These are phyloP conservation scores for Lanzia echinophila DNA, from an alignment of 2,329 filamentous ascomycete genomes.

Conservation along the genomic window DNA sequence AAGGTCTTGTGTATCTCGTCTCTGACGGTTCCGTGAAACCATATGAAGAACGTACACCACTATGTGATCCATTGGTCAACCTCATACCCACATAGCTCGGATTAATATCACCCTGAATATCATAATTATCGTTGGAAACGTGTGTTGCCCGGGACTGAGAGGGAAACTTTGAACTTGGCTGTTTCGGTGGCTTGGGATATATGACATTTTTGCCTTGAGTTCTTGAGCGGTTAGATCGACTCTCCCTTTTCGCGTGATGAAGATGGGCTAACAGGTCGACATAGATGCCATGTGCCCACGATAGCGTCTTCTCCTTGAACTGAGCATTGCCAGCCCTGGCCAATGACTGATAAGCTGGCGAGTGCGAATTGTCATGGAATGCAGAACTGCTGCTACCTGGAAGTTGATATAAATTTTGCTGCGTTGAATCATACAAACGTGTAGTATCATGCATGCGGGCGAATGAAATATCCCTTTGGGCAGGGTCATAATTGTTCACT, in stretches of 20 bases:
- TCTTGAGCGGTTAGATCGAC: constrained; percentile 30
- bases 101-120: background rate
- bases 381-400: constrained; percentile 1
- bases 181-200: constrained; percentile 42
- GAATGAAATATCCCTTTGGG: constrained; percentile 2
- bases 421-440: constrained; percentile 5
- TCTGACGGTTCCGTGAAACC: constrained; percentile 9
- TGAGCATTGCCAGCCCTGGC: constrained; percentile 32
- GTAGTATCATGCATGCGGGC: background rate
- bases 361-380: constrained; percentile 15
- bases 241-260: constrained; percentile 50
- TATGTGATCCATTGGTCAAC: background rate
- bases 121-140: background rate
- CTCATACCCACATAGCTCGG: background rate
- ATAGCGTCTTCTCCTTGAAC: constrained; percentile 63
- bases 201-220: constrained; percentile 44
- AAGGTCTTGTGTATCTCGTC: constrained; percentile 10
- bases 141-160: constrained; percentile 16
- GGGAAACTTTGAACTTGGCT: constrained; percentile 23
- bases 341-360: constrained; percentile 18
- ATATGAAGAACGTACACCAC: constrained; percentile 1
- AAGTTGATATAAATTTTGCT: constrained; percentile 5
- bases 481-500: constrained; percentile 1
- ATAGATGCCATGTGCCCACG: constrained; percentile 67
- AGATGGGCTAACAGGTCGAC: constrained; percentile 61